These are phyloP conservation scores for Helianthus tuberosus DNA, from an alignment of 129 eudicot genomes.

Conservation along the genomic window DNA sequence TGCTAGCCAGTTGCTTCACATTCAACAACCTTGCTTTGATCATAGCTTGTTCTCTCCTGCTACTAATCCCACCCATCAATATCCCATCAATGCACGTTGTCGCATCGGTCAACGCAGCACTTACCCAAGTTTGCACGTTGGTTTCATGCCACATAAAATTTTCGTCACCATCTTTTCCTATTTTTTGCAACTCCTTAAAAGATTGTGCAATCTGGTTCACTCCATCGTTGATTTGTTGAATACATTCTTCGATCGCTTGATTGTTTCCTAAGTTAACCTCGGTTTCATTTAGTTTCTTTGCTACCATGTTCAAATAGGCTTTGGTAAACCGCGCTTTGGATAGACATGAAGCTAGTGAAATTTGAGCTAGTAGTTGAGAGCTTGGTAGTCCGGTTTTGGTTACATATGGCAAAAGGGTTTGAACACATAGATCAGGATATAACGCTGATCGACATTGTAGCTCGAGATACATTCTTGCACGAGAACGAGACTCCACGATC, in stretches of 20 bases:
- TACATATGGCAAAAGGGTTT: constrained; percentile 39
- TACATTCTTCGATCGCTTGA: constrained; percentile 52
- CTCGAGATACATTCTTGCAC: constrained; percentile 54
- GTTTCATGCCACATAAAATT: constrained; percentile 64
- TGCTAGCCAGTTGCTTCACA: constrained; percentile 46
- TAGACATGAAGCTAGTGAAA: constrained; percentile 54
- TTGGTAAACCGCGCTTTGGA: constrained; percentile 49
- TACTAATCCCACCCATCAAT: constrained; percentile 38
- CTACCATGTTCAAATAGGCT: constrained; percentile 44
- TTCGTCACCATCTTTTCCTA: constrained; percentile 35
- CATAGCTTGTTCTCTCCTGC: constrained; percentile 25
- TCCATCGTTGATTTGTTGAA: constrained; percentile 55
- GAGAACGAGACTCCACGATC: constrained; percentile 44
- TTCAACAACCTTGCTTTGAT: constrained; percentile 44
- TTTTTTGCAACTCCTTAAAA: constrained; percentile 47
- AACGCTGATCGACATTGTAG: constrained; percentile 50
- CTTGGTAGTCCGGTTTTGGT: constrained; percentile 30
- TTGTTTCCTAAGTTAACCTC: constrained; percentile 36
- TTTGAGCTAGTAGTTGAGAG: constrained; percentile 56
- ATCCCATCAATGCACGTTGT: constrained; percentile 58
- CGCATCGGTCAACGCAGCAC: constrained; percentile 73
- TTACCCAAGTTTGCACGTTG: constrained; percentile 65
- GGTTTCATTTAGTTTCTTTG: constrained; percentile 32
- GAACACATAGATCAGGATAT: constrained; percentile 53
- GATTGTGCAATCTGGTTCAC: constrained; percentile 61